These are phyloP conservation scores for Rachicladosporium sp. DNA, from an alignment of 2,329 filamentous ascomycete genomes.

Conservation along the genomic window DNA sequence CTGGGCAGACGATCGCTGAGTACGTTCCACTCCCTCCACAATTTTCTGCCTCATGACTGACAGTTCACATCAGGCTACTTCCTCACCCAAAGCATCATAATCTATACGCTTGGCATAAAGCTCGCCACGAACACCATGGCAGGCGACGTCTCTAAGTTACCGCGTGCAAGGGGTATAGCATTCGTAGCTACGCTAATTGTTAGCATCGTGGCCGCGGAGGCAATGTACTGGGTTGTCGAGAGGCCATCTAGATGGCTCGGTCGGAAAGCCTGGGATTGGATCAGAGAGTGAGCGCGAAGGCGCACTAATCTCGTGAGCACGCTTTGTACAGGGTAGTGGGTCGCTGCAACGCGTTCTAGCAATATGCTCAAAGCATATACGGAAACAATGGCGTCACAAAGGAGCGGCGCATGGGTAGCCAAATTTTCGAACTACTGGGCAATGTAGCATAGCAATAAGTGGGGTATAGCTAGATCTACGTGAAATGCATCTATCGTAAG, in stretches of 20 bases:
- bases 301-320: no score
- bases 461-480: no score
- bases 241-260: constrained; percentile 9
- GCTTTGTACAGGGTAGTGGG: no score
- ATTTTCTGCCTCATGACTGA: no score
- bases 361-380: no score
- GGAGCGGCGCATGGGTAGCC: no score
- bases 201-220: constrained; percentile 9
- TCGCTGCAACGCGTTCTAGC: no score
- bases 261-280: constrained; percentile 11
- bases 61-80: constrained; percentile 25
- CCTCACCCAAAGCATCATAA: constrained; percentile 29
- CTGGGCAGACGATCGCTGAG: constrained; percentile 33
- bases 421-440: no score
- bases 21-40: constrained; percentile 14
- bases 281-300: constrained; percentile 6
- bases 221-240: constrained; percentile 13
- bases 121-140: constrained; percentile 27
- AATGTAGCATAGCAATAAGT: no score
- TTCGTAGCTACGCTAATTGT: constrained; percentile 12
- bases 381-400: no score
- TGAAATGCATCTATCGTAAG: no score
- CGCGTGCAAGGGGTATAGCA: constrained; percentile 8
- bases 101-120: constrained; percentile 32
- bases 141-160: constrained; percentile 3